These are phyloP conservation scores for Paramarasmius palmivorus DNA, from an alignment of 1,284 basidiomycete species.

Conservation along the genomic window DNA sequence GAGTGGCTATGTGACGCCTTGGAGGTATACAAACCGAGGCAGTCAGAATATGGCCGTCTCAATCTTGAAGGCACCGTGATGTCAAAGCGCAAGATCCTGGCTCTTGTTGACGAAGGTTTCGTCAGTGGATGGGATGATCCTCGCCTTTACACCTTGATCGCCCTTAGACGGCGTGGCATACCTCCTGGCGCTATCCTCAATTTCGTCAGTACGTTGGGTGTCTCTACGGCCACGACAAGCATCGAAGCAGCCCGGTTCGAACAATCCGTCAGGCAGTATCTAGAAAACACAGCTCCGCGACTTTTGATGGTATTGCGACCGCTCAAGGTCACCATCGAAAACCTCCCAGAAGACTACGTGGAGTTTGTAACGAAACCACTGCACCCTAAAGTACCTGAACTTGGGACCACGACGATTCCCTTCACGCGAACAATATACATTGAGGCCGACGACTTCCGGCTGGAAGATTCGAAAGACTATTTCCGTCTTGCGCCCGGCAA, in stretches of 20 bases:
- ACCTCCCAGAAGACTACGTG: slow-evolving; percentile 86
- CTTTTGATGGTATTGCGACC: slow-evolving; percentile 93
- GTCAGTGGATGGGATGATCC: slow-evolving; percentile 98
- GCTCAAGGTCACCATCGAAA: slow-evolving; percentile 90
- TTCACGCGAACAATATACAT: slow-evolving; percentile 94
- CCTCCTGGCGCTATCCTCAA: slow-evolving; percentile 94
- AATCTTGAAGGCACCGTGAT: slow-evolving; percentile 95
- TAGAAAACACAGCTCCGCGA: slow-evolving; percentile 88
- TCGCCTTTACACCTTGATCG: slow-evolving; percentile 96
- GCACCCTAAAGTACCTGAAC: slow-evolving; percentile 91
- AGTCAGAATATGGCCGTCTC: slow-evolving; percentile 96
- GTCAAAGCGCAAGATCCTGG: slow-evolving; percentile 95
- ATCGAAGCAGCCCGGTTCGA: slow-evolving; percentile 93
- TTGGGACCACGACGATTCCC: slow-evolving; percentile 83
- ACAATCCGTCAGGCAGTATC: slow-evolving; percentile 84
- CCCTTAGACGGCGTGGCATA: slow-evolving; percentile 90
- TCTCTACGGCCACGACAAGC: slow-evolving; percentile 84
- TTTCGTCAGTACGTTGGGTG: slow-evolving; percentile 92
- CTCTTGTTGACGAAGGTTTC: slow-evolving; percentile 83
- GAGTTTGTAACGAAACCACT: slow-evolving; percentile 88
- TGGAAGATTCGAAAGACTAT: slow-evolving; percentile 92
- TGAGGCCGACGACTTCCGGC: slow-evolving; percentile 92
- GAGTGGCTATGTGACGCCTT: slow-evolving; percentile 99
- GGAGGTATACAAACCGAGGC: slow-evolving; percentile 96
- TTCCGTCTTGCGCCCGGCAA: slow-evolving; percentile 98